Evolutionary conservation across 2,329 filamentous ascomycete genomes (phyloP).

Genomic region (Aspergillus latus): DNA sequence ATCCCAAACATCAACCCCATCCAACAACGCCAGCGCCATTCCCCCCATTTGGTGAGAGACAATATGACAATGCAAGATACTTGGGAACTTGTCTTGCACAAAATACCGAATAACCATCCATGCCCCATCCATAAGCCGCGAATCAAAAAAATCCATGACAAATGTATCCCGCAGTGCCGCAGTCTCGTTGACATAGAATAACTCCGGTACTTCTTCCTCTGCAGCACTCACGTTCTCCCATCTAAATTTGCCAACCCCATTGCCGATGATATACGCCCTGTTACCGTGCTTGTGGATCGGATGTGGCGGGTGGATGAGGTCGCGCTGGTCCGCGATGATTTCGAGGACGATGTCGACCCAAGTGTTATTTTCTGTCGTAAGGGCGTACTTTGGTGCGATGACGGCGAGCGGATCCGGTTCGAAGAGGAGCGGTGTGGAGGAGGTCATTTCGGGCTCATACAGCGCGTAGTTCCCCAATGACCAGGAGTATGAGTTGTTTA

Average conservation of each 20-base stretch:
- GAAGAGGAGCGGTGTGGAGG: constrained; percentile 29
- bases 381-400: constrained; percentile 27
- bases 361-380: constrained; percentile 38
- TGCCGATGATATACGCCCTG: constrained; percentile 47
- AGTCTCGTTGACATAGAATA: constrained; percentile 45
- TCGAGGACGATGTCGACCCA: constrained; percentile 43
- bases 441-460: constrained; percentile 27
- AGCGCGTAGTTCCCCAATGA: constrained; percentile 28
- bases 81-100: constrained; percentile 48
- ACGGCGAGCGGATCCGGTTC: constrained; percentile 20
- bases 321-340: constrained; percentile 25
- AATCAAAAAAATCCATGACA: constrained; percentile 27
- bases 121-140: constrained; percentile 22
- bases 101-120: constrained; percentile 51
- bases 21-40: constrained; percentile 50
- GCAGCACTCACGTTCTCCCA: constrained; percentile 46
- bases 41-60: constrained; percentile 50
- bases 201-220: constrained; percentile 37
- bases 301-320: constrained; percentile 38
- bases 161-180: constrained; percentile 43
- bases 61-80: constrained; percentile 54
- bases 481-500: constrained; percentile 33
- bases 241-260: constrained; percentile 39
- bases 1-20: constrained; percentile 49
- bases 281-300: constrained; percentile 52